A percentile compares a stretch with the other conserved stretches of the same genome.
Conservation (phyloP, 352 stramenopile genomes). For the Globisporangium cylindrosporum region DNA sequence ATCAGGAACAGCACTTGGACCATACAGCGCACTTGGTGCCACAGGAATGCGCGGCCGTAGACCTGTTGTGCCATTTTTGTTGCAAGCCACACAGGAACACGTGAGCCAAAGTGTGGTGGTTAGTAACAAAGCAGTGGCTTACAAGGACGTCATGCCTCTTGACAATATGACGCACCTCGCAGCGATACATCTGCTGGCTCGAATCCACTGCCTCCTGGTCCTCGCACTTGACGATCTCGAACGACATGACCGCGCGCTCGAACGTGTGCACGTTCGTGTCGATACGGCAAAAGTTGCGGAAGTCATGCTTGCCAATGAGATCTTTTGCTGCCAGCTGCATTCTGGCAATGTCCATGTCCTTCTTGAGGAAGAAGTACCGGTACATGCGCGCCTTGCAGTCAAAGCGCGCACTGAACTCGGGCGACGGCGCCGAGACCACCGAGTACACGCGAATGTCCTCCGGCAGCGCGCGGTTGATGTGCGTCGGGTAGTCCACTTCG, state of each 20-base stretch:
- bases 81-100: neutral
- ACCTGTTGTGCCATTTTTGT: conserved; percentile 20
- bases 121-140: neutral
- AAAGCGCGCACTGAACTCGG: conserved; percentile 95
- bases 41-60: conserved; percentile 96
- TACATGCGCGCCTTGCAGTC: conserved; percentile 93
- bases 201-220: conserved; percentile 33
- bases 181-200: conserved; percentile 67
- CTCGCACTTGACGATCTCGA: conserved; percentile 77
- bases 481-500: conserved; percentile 95
- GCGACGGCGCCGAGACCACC: conserved; percentile 71
- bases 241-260: conserved; percentile 77
- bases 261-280: conserved; percentile 97
- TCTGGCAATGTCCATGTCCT: conserved; percentile 58
- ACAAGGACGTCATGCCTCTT: neutral
- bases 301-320: conserved; percentile 96
- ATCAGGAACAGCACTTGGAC: conserved; percentile 96
- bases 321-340: conserved; percentile 89
- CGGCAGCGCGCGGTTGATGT: conserved; percentile 97
- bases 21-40: conserved; percentile 99
- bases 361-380: conserved; percentile 95
- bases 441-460: conserved; percentile 81
- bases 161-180: conserved; percentile 35
- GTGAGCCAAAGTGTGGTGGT: neutral
- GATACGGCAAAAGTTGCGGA: conserved; percentile 99